These are phyloP conservation scores for Phytophthora hybrid DNA, from an alignment of 352 stramenopile species.

Conservation along the genomic window DNA sequence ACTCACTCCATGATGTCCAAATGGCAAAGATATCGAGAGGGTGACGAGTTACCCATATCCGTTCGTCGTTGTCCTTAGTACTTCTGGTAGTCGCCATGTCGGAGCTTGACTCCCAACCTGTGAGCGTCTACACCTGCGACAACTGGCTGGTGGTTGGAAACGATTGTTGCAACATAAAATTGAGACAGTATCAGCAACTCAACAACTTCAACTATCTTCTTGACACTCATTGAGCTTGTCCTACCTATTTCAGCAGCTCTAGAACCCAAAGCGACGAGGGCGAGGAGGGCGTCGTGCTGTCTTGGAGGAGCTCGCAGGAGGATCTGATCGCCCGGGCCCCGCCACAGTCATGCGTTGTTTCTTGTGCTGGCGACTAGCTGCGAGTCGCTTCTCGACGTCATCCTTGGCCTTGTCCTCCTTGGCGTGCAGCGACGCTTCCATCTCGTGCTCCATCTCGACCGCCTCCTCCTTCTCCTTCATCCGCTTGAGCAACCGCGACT, in stretches of 20 bases:
- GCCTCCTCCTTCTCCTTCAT: slow-evolving; percentile 86
- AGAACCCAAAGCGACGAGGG: slow-evolving; percentile 80
- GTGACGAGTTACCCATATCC: neutral
- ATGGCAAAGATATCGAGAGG: neutral
- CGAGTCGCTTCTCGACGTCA: slow-evolving; percentile 21
- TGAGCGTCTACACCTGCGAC: too few relatives aligned
- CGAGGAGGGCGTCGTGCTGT: slow-evolving; percentile 68
- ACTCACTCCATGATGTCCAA: neutral
- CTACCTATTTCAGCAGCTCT: slow-evolving; percentile 11
- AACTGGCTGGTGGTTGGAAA: too few relatives aligned
- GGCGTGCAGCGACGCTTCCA: slow-evolving; percentile 47
- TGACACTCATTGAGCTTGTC: neutral
- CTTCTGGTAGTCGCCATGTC: neutral
- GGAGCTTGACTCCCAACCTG: neutral
- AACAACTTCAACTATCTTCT: neutral
- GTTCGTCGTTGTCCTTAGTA: too few relatives aligned
- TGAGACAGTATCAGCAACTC: neutral
- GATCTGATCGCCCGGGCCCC: slow-evolving; percentile 53
- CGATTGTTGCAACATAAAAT: neutral
- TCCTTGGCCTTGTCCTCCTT: slow-evolving; percentile 41
- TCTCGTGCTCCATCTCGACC: slow-evolving; percentile 88
- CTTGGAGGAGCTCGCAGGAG: slow-evolving; percentile 38
- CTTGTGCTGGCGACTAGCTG: slow-evolving; percentile 47
- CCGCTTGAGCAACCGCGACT: slow-evolving; percentile 91
- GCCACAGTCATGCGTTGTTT: slow-evolving; percentile 73